Evolutionary conservation across 495 filamentous ascomycete species (phyloP).

Genomic region (Haplographium delicatum): DNA sequence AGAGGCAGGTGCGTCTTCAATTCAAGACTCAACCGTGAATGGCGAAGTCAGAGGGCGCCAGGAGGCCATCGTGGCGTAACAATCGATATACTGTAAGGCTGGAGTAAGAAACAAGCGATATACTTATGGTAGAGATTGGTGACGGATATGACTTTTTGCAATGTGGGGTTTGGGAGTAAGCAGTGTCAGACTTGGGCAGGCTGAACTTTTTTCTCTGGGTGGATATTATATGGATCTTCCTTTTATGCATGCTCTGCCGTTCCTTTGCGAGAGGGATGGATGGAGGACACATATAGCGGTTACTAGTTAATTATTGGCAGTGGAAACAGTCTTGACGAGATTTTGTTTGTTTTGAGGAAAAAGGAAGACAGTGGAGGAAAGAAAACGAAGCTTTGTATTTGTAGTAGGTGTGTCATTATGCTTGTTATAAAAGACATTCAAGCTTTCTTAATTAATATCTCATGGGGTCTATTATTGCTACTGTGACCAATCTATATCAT

Average conservation of each 20-base stretch:
- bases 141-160: too few relatives aligned
- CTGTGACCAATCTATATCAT: too few relatives aligned
- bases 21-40: constrained; percentile 19
- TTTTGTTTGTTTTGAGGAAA: too few relatives aligned
- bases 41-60: constrained; percentile 21
- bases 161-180: too few relatives aligned
- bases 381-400: background rate
- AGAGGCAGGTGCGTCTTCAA: constrained; percentile 14
- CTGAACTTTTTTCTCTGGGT: constrained; percentile 19
- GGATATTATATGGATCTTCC: constrained; percentile 24
- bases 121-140: too few relatives aligned
- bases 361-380: background rate
- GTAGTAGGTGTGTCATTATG: constrained; percentile 13
- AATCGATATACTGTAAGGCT: background rate
- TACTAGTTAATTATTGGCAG: constrained; percentile 19
- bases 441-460: too few relatives aligned
- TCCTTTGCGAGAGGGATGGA: constrained; percentile 1
- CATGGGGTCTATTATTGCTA: too few relatives aligned
- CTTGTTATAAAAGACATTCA: too few relatives aligned
- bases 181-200: background rate
- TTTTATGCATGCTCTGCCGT: constrained; percentile 11
- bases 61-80: constrained; percentile 19
- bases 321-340: too few relatives aligned
- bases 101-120: too few relatives aligned
- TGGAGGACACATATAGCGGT: constrained; percentile 10